A percentile compares a stretch with the other conserved stretches of the same genome.
Evolutionary conservation across 169 alveolate genomes (phyloP).

Genomic region (Theileria orientalis): DNA sequence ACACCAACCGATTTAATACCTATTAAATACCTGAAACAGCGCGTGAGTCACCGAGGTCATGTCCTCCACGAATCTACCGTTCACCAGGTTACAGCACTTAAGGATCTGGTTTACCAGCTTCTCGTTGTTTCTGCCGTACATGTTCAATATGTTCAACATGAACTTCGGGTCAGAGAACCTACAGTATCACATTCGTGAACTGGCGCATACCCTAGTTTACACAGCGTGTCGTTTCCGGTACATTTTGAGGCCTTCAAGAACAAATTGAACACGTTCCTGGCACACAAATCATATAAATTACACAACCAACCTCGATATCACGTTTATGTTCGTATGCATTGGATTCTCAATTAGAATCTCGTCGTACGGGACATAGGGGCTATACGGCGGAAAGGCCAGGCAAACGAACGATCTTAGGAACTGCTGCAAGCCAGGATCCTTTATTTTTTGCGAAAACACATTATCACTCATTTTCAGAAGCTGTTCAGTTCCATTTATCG

Average conservation of each 20-base stretch:
- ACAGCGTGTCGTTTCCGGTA: slow-evolving; percentile 9
- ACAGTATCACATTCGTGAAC: background rate
- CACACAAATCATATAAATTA: background rate
- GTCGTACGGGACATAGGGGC: slow-evolving; percentile 44
- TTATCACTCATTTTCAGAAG: background rate
- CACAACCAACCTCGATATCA: slow-evolving; percentile 13
- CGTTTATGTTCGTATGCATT: slow-evolving; percentile 17
- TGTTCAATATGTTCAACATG: slow-evolving; percentile 30
- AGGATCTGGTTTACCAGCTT: background rate
- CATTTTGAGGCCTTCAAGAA: slow-evolving; percentile 13
- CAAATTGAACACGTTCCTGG: slow-evolving; percentile 32
- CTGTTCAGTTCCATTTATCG: slow-evolving; percentile 5
- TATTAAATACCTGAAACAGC: slow-evolving; percentile 20
- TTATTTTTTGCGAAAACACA: background rate
- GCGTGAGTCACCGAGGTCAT: slow-evolving; percentile 12
- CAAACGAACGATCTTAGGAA: slow-evolving; percentile 43
- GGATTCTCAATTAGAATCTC: slow-evolving; percentile 10
- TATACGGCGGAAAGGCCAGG: slow-evolving; percentile 41
- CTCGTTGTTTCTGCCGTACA: slow-evolving; percentile 57
- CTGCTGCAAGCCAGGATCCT: background rate
- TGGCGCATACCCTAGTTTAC: slow-evolving; percentile 25
- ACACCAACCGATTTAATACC: no score
- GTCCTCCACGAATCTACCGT: slow-evolving; percentile 5
- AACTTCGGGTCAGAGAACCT: slow-evolving; percentile 34
- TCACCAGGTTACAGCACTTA: slow-evolving; percentile 7